Evolutionary conservation across 164 flowering plant species (phyloP).

Genomic region (Stephania cephalantha): DNA sequence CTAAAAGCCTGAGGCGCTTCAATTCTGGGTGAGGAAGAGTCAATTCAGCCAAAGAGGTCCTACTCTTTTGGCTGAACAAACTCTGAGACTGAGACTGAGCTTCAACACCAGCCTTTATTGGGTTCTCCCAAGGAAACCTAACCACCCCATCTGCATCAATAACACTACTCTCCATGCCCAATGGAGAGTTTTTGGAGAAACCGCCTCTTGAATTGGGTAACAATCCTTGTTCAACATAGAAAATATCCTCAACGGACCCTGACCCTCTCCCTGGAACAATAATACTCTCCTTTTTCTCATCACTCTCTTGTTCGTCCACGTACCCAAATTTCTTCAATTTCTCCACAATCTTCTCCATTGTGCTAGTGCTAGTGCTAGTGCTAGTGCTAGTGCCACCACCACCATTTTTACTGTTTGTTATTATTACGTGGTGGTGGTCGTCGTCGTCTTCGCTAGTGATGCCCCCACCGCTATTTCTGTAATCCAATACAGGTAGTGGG

Average conservation of each 20-base stretch:
- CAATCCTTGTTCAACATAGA: constrained; percentile 78
- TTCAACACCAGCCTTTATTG: constrained; percentile 19
- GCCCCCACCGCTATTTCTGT: constrained; percentile 22
- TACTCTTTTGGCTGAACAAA: constrained; percentile 35
- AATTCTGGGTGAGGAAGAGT: constrained; percentile 73
- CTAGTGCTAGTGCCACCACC: constrained; percentile 13
- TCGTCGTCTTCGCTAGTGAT: constrained; percentile 28
- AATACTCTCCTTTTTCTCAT: constrained; percentile 15
- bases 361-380: constrained; percentile 46
- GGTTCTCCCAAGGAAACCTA: constrained; percentile 90
- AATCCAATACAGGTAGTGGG: constrained; percentile 40
- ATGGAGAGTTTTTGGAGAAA: constrained; percentile 48
- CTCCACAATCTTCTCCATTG: constrained; percentile 85
- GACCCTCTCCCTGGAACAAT: constrained; percentile 67
- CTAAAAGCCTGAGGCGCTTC: constrained; percentile 67
- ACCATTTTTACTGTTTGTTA: neutral
- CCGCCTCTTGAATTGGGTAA: constrained; percentile 79
- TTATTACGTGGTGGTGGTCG: too few species aligned
- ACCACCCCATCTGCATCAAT: constrained; percentile 41
- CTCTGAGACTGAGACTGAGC: constrained; percentile 8
- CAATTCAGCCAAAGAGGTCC: constrained; percentile 63
- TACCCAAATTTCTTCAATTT: constrained; percentile 78
- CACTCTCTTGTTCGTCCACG: constrained; percentile 33
- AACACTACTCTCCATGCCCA: constrained; percentile 38
- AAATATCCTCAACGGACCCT: constrained; percentile 88